Base-by-base conservation (phyloP, 1,139 yeast species). In the Protomyces lactucae-debilis region DNA sequence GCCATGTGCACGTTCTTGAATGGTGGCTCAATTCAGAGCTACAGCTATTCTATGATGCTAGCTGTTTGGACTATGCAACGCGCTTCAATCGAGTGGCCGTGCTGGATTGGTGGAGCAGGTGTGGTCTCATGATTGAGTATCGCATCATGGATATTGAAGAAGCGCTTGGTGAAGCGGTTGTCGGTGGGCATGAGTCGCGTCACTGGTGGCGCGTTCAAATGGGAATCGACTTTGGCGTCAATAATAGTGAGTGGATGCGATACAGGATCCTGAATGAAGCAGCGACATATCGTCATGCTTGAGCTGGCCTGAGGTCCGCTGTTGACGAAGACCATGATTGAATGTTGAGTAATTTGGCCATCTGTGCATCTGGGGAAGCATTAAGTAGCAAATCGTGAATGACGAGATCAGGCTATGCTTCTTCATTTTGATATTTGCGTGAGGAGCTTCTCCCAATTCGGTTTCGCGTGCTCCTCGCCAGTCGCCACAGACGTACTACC, bases 131-230 rank as follows among this genome's bases (percentile, higher is more conserved):
- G 63, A 59, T 59, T n/a, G 63, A 59, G 18, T 59, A 59, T 35
- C 56, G 63, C 57, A 59, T 59, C 43, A 59, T 59, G 63, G 63
- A 59, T 25, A 59, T 59, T 21, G 63, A 59, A 36, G 63, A 59
- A 35, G 63, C 63, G n/a, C 36, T 59, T 4, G 63, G 63, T 6
- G 63, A 59, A 40, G 63, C 63, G 18, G 63, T 59, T 14, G 63
- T 59, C 40, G 63, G 63, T 16, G 63, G 63, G 35, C 53, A 59
- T 21, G 63, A 59, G 46, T 59, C 57, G 35, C 53, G 63, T 21
- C 53, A 59, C 18, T 43, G 48, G 48, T 59, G 63, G 63, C 54
- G 63, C 52, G 63, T 59, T 5, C 52, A 59, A 23, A 59, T 52
- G 25, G 63, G 63, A 18, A 59, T 59, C 53, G 63, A 59, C 23